A percentile compares a stretch with the other conserved stretches of the same genome.
These are phyloP conservation scores for Penicillium flavigenum DNA, from an alignment of 495 filamentous ascomycete genomes.

Conservation along the genomic window DNA sequence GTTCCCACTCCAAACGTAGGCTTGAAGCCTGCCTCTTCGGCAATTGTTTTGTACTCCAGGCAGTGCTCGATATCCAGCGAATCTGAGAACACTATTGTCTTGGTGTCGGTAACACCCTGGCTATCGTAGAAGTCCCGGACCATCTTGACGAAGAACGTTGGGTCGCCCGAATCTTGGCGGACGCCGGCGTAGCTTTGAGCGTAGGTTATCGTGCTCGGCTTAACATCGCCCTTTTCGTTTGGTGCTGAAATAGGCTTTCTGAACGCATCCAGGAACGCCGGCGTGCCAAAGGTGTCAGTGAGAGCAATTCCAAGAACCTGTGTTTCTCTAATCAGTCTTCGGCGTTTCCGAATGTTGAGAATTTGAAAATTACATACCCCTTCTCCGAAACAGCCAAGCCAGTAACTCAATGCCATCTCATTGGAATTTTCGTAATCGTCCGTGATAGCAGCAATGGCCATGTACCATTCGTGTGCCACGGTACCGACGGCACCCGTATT, in stretches of 20 bases:
- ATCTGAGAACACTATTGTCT: conserved; percentile 96
- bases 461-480: conserved; percentile 99
- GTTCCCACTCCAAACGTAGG: conserved; percentile 92
- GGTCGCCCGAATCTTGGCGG: conserved; percentile 94
- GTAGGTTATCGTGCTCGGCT: conserved; percentile 54
- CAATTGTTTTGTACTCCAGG: conserved; percentile 78
- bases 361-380: conserved; percentile 51
- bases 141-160: conserved; percentile 72
- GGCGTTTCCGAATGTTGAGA: background rate
- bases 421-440: conserved; percentile 81
- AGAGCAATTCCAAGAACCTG: conserved; percentile 83
- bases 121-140: conserved; percentile 85
- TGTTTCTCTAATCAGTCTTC: conserved; percentile 8
- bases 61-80: conserved; percentile 89
- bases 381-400: conserved; percentile 89
- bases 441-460: conserved; percentile 92
- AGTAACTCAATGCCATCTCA: conserved; percentile 77
- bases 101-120: conserved; percentile 73
- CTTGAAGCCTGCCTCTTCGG: conserved; percentile 76
- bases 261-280: conserved; percentile 84
- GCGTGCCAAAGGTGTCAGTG: conserved; percentile 97
- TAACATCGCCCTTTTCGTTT: conserved; percentile 9
- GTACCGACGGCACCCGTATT: conserved; percentile 81
- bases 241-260: conserved; percentile 52
- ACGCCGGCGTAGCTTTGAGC: conserved; percentile 85